Percentiles rank a stretch among this genome's conserved stretches.
Evolutionary conservation across 2,329 filamentous ascomycete genomes (phyloP).

Genomic region (Daldinia eschscholtzii): DNA sequence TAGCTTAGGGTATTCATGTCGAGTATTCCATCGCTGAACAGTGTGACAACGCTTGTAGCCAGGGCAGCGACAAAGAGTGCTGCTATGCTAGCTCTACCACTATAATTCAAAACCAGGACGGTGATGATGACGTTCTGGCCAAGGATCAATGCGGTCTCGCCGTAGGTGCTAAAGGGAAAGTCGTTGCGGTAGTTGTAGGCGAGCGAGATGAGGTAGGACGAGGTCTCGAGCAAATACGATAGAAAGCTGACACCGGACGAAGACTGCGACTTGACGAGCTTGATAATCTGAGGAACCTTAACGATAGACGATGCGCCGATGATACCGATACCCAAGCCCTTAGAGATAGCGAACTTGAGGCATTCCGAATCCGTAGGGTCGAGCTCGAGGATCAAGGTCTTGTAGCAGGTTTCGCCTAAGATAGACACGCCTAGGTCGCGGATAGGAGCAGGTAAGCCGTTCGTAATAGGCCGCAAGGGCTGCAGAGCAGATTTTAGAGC

Average conservation of each 20-base stretch:
- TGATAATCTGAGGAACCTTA: constrained; percentile 97
- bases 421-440: constrained; percentile 81
- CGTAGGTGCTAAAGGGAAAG: constrained; percentile 96
- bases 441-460: constrained; percentile 79
- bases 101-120: constrained; percentile 86
- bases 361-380: constrained; percentile 82
- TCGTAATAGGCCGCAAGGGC: constrained; percentile 75
- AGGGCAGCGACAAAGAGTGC: constrained; percentile 84
- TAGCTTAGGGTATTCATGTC: constrained; percentile 76
- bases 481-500: constrained; percentile 70
- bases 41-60: constrained; percentile 74
- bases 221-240: constrained; percentile 92
- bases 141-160: constrained; percentile 92
- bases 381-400: constrained; percentile 85
- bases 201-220: constrained; percentile 86
- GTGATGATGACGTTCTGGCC: constrained; percentile 93
- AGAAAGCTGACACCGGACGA: constrained; percentile 88
- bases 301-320: constrained; percentile 90
- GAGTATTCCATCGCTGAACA: constrained; percentile 77
- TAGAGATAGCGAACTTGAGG: constrained; percentile 90
- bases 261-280: constrained; percentile 84
- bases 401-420: constrained; percentile 87
- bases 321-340: constrained; percentile 93
- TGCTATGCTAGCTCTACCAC: constrained; percentile 74
- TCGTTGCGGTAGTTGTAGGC: constrained; percentile 92